Evolutionary conservation across 371 early-diverging fungal genomes (phyloP), one percentile per base, ranked within the genome.

Genomic region (Mucor piriformis): DNA sequence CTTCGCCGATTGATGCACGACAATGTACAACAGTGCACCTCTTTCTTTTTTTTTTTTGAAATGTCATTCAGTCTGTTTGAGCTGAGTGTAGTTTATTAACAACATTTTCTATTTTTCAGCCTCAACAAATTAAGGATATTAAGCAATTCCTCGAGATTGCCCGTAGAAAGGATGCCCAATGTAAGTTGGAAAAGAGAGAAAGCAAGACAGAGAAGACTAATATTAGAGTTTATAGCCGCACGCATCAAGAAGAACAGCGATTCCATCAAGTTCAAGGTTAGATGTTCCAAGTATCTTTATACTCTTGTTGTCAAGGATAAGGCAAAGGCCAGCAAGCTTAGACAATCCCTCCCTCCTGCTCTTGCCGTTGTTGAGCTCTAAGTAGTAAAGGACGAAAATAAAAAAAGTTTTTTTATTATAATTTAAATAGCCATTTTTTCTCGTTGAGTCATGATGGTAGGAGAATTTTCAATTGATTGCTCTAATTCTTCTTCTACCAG

Each of bases 211-310:
- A n/a, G n/a, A n/a, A n/a, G n/a, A n/a, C n/a, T n/a, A n/a, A n/a
- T n/a, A n/a, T n/a, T n/a, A n/a, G n/a, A n/a, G n/a, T n/a, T n/a
- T n/a, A 84, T 88, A 78, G 88, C 92, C 70, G 92, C 95, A 69
- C 90, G 88, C 76, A 90, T 98, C 86, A 97, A 97, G 95, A 95
- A 95, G 93, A 97, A 92, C 88, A 92, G 90, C 72, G 86, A 84
- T 71, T 81, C 89, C 72, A 83, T 87, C 92, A 98, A 98, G 90
- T 97, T 98, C 92, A 98, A 98, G 95, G 93, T 97, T 71, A 90
- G 99, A 75, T 95, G 97, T 90, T 92, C 96, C 58, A 88, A 88
- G 72, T 96, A 95, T 88, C 89, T 98, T 69, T 97, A 97, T 92
- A 98, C 99, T 66, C 88, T 98, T 64, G 91, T 93, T 58, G 93